These are phyloP conservation scores for Starmerella vaccinii DNA, from an alignment of 805 yeast species.

Conservation along the genomic window DNA sequence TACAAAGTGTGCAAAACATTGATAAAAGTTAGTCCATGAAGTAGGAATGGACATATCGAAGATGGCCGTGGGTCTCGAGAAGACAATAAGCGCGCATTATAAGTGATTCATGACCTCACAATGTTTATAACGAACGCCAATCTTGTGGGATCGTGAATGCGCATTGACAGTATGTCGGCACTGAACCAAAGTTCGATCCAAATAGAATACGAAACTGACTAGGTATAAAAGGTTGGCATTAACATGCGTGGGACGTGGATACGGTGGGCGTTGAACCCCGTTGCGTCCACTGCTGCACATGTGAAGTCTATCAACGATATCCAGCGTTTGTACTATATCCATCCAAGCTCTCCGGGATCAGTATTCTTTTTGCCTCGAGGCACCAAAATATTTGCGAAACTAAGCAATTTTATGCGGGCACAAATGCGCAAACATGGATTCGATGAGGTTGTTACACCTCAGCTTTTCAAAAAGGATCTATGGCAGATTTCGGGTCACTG, in stretches of 20 bases:
- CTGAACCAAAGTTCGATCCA: no score
- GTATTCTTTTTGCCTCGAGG: conserved; percentile 91
- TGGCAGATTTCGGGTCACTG: conserved; percentile 96
- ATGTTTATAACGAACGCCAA: no score
- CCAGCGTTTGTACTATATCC: conserved; percentile 71
- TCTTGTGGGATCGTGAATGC: no score
- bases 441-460: conserved; percentile 85
- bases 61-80: no score
- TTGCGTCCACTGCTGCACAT: conserved; percentile 16
- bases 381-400: conserved; percentile 68
- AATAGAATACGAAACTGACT: no score
- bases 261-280: conserved; percentile 6
- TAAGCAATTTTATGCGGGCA: conserved; percentile 70
- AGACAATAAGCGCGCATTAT: no score
- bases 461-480: conserved; percentile 66
- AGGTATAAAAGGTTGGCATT: no score
- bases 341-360: conserved; percentile 80
- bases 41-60: no score
- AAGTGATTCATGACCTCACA: no score
- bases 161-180: no score
- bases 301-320: conserved; percentile 41
- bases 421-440: conserved; percentile 77
- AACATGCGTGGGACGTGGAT: conserved; percentile 9
- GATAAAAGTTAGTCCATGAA: no score
- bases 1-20: no score